These are phyloP conservation scores for Penicillium oxalicum DNA, from an alignment of 2,329 filamentous ascomycete species.

Conservation along the genomic window DNA sequence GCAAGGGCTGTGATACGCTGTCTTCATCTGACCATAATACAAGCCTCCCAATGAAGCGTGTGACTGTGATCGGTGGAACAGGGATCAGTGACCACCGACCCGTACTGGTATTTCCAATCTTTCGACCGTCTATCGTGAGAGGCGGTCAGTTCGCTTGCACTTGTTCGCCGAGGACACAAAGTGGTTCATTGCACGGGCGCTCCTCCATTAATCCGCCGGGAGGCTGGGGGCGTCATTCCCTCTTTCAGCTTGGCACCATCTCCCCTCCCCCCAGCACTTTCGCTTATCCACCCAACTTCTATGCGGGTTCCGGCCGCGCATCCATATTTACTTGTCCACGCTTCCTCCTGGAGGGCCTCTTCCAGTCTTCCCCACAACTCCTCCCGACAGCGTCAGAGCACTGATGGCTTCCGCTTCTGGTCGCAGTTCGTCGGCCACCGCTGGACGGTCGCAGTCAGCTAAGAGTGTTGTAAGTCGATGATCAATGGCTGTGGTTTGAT, in stretches of 20 bases:
- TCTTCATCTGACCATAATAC: neutral
- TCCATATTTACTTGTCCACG: constrained; percentile 39
- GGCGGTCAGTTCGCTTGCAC: neutral
- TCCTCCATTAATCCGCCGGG: constrained; percentile 1
- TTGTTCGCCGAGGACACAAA: neutral
- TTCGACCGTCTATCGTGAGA: neutral
- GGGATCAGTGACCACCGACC: no score
- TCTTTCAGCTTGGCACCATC: constrained; percentile 9
- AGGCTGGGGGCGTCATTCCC: constrained; percentile 11
- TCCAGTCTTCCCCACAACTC: constrained; percentile 24
- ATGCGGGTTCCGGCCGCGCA: constrained; percentile 24
- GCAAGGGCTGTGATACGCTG: neutral
- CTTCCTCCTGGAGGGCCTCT: constrained; percentile 52
- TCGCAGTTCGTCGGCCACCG: constrained; percentile 61
- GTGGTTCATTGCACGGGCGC: neutral
- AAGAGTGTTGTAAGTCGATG: constrained; percentile 51
- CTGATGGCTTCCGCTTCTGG: constrained; percentile 54
- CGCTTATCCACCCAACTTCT: constrained; percentile 6
- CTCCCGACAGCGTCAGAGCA: constrained; percentile 12
- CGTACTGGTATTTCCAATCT: no score
- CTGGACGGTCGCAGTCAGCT: constrained; percentile 54
- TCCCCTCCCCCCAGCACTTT: constrained; percentile 1
- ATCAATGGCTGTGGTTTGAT: neutral
- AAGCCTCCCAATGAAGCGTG: neutral
- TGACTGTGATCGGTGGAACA: no score